Conservation (phyloP, 768 basidiomycete genomes). For the Tremella yokohamensis region DNA sequence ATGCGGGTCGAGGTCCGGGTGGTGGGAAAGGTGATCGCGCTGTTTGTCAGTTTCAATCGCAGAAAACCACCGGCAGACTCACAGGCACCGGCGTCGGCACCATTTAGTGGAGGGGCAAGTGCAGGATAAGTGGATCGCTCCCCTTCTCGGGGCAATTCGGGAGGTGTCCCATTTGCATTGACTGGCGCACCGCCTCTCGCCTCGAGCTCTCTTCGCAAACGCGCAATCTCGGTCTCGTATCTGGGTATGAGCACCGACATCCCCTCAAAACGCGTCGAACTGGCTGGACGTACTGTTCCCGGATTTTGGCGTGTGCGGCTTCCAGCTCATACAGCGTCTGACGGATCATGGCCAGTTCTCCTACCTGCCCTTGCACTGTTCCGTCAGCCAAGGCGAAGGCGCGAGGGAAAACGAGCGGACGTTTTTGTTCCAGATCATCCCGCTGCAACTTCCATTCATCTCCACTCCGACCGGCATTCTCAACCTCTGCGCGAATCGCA, state of each 20-base stretch:
- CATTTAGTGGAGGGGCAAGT: constrained; percentile 50
- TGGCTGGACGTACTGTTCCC: constrained; percentile 57
- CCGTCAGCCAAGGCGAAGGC: constrained; percentile 4
- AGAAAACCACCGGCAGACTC: constrained; percentile 47
- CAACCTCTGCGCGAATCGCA: constrained; percentile 77
- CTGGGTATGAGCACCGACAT: constrained; percentile 15
- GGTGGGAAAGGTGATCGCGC: constrained; percentile 43
- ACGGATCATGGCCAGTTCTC: constrained; percentile 83
- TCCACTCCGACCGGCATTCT: constrained; percentile 66
- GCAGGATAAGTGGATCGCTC: constrained; percentile 35
- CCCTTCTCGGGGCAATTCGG: constrained; percentile 41
- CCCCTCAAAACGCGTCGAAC: not conserved
- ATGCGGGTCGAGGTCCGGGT: constrained; percentile 15
- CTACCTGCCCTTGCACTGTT: constrained; percentile 63
- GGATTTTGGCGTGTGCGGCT: constrained; percentile 75
- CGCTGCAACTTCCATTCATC: constrained; percentile 67
- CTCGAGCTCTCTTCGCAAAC: constrained; percentile 68
- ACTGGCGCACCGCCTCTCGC: constrained; percentile 24
- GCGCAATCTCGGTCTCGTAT: constrained; percentile 77
- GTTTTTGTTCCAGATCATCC: constrained; percentile 85
- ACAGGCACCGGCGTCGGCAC: constrained; percentile 2
- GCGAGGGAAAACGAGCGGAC: constrained; percentile 54
- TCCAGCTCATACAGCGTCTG: constrained; percentile 90
- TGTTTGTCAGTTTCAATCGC: constrained; percentile 24
- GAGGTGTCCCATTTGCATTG: constrained; percentile 14